Conservation (phyloP, 2,329 filamentous ascomycete genomes). For the Coniochaeta sp. region DNA sequence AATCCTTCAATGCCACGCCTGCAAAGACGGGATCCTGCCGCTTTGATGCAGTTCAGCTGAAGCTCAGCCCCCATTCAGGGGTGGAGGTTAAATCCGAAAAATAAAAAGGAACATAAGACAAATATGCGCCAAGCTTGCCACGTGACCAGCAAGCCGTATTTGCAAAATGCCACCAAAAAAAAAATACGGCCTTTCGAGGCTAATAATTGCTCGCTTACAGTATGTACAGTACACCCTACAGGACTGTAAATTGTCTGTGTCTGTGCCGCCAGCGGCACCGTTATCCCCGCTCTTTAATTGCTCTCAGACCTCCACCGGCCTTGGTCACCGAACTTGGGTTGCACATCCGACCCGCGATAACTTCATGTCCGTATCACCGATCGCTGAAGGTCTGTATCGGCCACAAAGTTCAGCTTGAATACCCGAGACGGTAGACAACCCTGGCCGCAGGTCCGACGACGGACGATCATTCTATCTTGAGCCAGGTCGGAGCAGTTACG, state of each 20-base stretch:
- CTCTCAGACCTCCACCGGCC: background rate
- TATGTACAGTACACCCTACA: no score
- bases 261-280: background rate
- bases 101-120: no score
- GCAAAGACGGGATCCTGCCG: background rate
- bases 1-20: background rate
- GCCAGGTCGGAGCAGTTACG: background rate
- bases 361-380: background rate
- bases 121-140: background rate
- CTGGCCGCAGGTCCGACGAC: background rate
- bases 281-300: background rate
- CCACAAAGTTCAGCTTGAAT: background rate
- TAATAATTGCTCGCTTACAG: no score
- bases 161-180: no score
- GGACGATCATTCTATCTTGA: background rate
- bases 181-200: no score
- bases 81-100: background rate
- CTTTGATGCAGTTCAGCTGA: background rate
- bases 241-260: no score
- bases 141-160: background rate
- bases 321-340: background rate
- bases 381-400: background rate
- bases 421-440: background rate
- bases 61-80: background rate
- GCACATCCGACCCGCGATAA: background rate